phyloP scores from a whole-genome alignment of 768 basidiomycete genomes.

The Pleurotus pulmonarius region DNA sequence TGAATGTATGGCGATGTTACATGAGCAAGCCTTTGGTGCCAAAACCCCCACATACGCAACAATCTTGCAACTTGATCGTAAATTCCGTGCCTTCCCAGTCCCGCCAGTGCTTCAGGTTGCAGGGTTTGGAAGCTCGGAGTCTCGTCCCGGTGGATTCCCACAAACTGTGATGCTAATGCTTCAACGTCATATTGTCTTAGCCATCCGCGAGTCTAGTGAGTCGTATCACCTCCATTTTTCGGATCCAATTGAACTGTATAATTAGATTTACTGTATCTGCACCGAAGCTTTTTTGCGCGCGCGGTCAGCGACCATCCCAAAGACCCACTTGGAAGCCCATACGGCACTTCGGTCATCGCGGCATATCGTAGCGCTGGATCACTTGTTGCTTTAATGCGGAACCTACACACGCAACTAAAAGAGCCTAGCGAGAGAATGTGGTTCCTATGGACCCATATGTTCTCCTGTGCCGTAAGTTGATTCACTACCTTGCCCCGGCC shows the following conservation, averaged over 20 bases:
- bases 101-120: slow-evolving; percentile 63
- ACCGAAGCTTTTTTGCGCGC: slow-evolving; percentile 70
- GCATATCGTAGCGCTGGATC: slow-evolving; percentile 73
- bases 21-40: slow-evolving; percentile 70
- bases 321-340: slow-evolving; percentile 69
- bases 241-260: neutral
- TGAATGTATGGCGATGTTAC: slow-evolving; percentile 65
- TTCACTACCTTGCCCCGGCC: neutral
- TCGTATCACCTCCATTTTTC: slow-evolving; percentile 12
- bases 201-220: slow-evolving; percentile 68
- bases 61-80: slow-evolving; percentile 63
- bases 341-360: slow-evolving; percentile 70
- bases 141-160: slow-evolving; percentile 38
- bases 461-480: slow-evolving; percentile 60
- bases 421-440: slow-evolving; percentile 63
- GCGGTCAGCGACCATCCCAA: slow-evolving; percentile 72
- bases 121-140: slow-evolving; percentile 58
- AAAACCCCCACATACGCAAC: slow-evolving; percentile 66
- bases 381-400: slow-evolving; percentile 66
- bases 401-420: slow-evolving; percentile 60
- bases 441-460: slow-evolving; percentile 60
- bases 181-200: slow-evolving; percentile 65
- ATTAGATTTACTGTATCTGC: slow-evolving; percentile 64
- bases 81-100: slow-evolving; percentile 65
- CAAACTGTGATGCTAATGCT: slow-evolving; percentile 53